Base-by-base conservation (phyloP, 208 protist genomes). In the Leishmania turanica region DNA sequence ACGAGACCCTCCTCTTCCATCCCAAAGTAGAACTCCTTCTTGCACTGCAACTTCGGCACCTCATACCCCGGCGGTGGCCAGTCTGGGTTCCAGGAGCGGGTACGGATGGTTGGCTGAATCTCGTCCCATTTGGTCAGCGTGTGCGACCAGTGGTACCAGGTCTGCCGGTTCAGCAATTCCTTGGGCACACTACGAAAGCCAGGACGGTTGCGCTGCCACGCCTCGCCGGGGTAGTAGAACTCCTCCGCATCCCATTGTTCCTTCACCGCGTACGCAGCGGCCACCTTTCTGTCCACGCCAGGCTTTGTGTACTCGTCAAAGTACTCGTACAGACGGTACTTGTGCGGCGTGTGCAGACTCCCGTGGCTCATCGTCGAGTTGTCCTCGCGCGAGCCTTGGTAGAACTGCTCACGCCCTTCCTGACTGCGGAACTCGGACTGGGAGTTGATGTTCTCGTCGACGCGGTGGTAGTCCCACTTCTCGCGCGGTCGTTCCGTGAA, bases 231-330 rank as follows among this genome's bases (percentile, higher is more conserved):
- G 83, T 97, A 97, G 89, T 96, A 97, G 77, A 96, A 96, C 84
- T 97, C 91, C 53, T 95, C 88, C 9, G 94, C 81, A 86, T 97
- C 92, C 92, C 92, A 97, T 79, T 97, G 94, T 79, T 97, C 91
- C 85, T 95, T 96, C 37, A 97, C 88, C 42, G 94, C 94, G 70
- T 91, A 90, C 83, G 77, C 88, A 7, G 91, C 94, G 17, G 90
- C 92, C 8, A 93, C 81, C 85, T 97, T 97, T 53, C 79, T 84
- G 81, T 97, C 88, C 13, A 89, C 85, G 21, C 94, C 94, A 45
- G 94, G 94, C 81, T 95, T 92, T 75, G 91, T 96, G 83, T 97
- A 97, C 85, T 96, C 92, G 78, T 97, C 94, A 85, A 97, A 97
- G 87, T 97, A 91, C 76, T 97, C 92, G 86, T 97, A 94, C 54